A percentile compares a stretch with the other conserved stretches of the same genome.
These are phyloP conservation scores for Paramecium pentaurelia DNA, from an alignment of 73 alveolate genomes.

Conservation along the genomic window DNA sequence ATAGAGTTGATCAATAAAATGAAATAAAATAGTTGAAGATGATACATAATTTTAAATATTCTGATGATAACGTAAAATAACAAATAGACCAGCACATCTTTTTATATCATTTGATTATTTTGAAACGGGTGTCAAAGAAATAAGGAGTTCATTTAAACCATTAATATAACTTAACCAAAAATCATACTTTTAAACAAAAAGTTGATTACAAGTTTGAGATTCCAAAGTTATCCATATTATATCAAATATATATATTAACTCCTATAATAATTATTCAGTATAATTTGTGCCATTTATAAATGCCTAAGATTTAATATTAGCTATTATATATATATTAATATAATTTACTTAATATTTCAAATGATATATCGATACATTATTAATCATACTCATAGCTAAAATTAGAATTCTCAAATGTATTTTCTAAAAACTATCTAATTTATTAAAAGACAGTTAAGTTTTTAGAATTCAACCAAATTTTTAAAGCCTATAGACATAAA, in stretches of 20 bases:
- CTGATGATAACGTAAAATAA: background rate
- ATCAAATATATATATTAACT: background rate
- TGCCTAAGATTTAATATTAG: background rate
- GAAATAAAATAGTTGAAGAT: background rate
- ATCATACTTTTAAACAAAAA: background rate
- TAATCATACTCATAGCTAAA: background rate
- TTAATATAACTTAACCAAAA: background rate
- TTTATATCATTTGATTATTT: background rate
- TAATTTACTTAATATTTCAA: background rate
- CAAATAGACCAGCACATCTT: background rate
- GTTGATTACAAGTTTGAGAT: background rate
- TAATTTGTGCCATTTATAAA: background rate
- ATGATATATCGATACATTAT: background rate
- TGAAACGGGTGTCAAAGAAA: background rate
- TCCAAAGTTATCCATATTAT: background rate
- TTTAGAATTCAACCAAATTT: background rate
- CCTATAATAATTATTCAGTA: background rate
- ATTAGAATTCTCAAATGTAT: background rate
- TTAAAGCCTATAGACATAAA: background rate
- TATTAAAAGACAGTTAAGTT: background rate
- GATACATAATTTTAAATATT: background rate
- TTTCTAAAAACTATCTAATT: background rate
- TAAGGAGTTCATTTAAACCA: background rate
- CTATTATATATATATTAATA: background rate
- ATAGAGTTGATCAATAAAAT: background rate